Base-by-base conservation (phyloP, 1,284 basidiomycete genomes). In the Microbotryum lychnidis-dioicae region DNA sequence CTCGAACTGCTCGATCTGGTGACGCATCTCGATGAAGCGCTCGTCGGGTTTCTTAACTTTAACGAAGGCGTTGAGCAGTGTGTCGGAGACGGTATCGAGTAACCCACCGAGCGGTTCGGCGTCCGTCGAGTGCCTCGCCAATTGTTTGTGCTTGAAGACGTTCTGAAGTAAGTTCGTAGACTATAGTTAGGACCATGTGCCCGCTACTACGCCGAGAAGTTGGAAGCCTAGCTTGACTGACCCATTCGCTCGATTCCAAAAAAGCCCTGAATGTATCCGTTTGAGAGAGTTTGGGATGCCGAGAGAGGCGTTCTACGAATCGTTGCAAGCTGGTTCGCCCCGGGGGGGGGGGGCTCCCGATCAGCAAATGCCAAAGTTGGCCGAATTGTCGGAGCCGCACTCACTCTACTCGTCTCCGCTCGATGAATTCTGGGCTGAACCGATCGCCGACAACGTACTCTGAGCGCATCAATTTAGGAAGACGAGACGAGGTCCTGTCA, bases 181-280 rank as follows among this genome's bases (percentile, higher is more conserved):
- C 4, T 4, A 18, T 31, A 10, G 23, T 8, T 10, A 54, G 7
- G n/a, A 16, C 14, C 57, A 21, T n/a, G 37, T 47, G 31, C 31
- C 16, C 18, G 18, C 42, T 10, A 16, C 16, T 51, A 23, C 16
- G 64, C 29, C 9, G 67, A 61, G 21, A 46, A 18, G 18, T 33
- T 42, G 66, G 6, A 54, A 23, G 61, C 37, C 12, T 16, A 18
- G 53, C 37, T n/a, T 16, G 20, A 73, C 83, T 63, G 73, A 93
- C 92, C 94, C 94, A 99, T 90, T 99, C 93, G 47, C 87, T 87
- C 14, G 91, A 96, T 74, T 92, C 90, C 60, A 98, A 85, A 77
- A 99, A 98, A 53, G 89, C 89, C 25, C 88, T 84, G 23, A 96
- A 80, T 21, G 97, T 82, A 20, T 87, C 87, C 64, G 89, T 89